phyloP scores from a whole-genome alignment of 805 yeast genomes.

The Soucietia sequanensis region DNA sequence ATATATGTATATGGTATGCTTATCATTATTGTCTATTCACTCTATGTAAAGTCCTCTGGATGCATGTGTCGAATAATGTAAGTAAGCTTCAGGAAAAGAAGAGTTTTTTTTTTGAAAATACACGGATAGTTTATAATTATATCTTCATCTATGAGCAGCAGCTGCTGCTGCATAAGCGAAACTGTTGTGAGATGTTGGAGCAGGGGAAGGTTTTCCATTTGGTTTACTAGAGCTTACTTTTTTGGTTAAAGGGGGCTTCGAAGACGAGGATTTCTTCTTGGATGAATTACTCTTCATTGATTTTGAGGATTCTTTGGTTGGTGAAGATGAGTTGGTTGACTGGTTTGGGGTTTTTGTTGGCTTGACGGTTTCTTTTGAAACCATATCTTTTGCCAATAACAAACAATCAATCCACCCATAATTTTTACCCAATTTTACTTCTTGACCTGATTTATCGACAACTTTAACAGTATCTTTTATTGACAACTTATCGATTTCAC shows the following conservation, averaged over 20 bases:
- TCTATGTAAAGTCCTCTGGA: too few relatives aligned
- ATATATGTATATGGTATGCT: too few relatives aligned
- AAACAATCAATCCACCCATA: conserved; percentile 72
- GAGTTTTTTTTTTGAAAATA: too few relatives aligned
- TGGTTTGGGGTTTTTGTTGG: conserved; percentile 5
- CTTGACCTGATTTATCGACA: conserved; percentile 28
- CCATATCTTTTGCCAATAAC: conserved; percentile 60
- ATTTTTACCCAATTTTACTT: conserved; percentile 44
- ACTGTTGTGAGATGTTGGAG: conserved; percentile 13
- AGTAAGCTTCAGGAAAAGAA: too few relatives aligned
- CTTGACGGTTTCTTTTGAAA: conserved; percentile 17
- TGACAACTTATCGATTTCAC: conserved; percentile 36
- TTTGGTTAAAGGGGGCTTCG: neutral
- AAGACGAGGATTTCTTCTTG: too few relatives aligned
- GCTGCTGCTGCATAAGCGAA: conserved; percentile 50
- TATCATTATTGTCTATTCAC: too few relatives aligned
- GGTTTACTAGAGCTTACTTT: neutral
- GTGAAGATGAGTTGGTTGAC: neutral
- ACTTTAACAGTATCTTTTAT: conserved; percentile 24
- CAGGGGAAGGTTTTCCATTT: neutral
- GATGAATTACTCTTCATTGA: too few relatives aligned
- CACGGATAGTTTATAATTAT: too few relatives aligned
- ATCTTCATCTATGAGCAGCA: conserved; percentile 33
- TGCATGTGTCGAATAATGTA: too few relatives aligned
- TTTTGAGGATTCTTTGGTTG: neutral